Evolutionary conservation across 108 stramenopile genomes (phyloP).

Genomic region (Chaetoceros tenuissimus): DNA sequence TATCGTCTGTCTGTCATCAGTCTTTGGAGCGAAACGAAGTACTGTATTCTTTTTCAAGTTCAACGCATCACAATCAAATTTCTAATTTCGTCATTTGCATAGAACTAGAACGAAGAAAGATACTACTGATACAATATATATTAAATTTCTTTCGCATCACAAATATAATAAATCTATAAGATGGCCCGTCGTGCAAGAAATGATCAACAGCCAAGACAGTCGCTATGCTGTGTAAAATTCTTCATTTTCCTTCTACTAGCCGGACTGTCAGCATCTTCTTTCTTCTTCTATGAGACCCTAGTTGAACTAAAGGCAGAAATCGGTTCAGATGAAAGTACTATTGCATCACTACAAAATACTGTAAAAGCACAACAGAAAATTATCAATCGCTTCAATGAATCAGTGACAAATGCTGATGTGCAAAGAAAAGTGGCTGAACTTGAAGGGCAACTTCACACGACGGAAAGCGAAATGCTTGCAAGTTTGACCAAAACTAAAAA

Average conservation of each 20-base stretch:
- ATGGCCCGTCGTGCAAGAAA: too few species aligned
- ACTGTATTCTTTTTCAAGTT: too few species aligned
- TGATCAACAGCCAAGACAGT: not conserved
- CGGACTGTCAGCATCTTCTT: not conserved
- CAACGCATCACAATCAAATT: too few species aligned
- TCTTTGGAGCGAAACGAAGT: too few species aligned
- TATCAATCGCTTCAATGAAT: slow-evolving; percentile 63
- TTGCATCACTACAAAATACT: not conserved
- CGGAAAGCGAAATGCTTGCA: slow-evolving; percentile 13
- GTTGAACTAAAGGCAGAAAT: not conserved
- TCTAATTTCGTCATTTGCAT: too few species aligned
- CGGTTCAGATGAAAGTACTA: not conserved
- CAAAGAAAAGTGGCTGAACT: slow-evolving; percentile 30
- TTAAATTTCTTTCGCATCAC: too few species aligned
- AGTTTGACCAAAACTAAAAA: slow-evolving; percentile 14
- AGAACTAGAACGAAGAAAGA: too few species aligned
- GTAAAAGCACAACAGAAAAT: slow-evolving; percentile 1
- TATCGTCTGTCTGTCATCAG: too few species aligned
- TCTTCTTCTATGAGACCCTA: not conserved
- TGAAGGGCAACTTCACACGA: slow-evolving; percentile 23
- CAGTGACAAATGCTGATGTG: slow-evolving; percentile 76
- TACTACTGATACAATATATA: too few species aligned
- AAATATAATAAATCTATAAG: too few species aligned
- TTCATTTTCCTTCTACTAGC: not conserved
- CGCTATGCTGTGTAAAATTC: not conserved